Percentiles rank a stretch among this genome's conserved stretches.
Conservation (phyloP, 2,329 filamentous ascomycete genomes). For the Ceratocystis alfenasii region DNA sequence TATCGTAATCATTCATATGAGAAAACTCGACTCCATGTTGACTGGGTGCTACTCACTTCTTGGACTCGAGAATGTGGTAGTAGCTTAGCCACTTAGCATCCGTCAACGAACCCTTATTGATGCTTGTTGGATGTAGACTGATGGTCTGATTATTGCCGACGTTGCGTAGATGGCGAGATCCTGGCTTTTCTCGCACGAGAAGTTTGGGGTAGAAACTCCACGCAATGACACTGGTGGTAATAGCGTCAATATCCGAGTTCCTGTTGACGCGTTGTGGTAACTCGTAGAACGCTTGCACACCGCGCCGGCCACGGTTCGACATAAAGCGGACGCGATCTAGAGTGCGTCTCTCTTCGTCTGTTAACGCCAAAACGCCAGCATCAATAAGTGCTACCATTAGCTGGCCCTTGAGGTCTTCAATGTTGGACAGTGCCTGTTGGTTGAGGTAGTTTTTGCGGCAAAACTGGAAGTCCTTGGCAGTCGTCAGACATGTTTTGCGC, state of each 20-base stretch:
- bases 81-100: conserved; percentile 77
- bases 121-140: conserved; percentile 72
- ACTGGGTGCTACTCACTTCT: conserved; percentile 43
- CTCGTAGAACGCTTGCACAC: conserved; percentile 64
- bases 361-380: conserved; percentile 67
- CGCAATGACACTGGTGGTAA: conserved; percentile 71
- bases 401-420: conserved; percentile 92
- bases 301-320: conserved; percentile 36
- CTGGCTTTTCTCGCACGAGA: conserved; percentile 59
- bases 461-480: conserved; percentile 69
- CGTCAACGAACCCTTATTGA: conserved; percentile 58
- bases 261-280: conserved; percentile 62
- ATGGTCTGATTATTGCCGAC: conserved; percentile 87
- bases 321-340: conserved; percentile 59
- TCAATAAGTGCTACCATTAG: conserved; percentile 75
- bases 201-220: conserved; percentile 96
- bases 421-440: conserved; percentile 75
- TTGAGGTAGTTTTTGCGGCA: conserved; percentile 92
- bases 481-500: conserved; percentile 66
- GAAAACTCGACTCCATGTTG: not conserved
- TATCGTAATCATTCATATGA: not conserved
- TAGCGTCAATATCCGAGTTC: conserved; percentile 67
- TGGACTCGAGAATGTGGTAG: conserved; percentile 94
- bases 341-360: conserved; percentile 55
- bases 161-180: conserved; percentile 71